phyloP scores from a whole-genome alignment of 192 early-diverging fungal species.

The Polychytrium aggregatum region DNA sequence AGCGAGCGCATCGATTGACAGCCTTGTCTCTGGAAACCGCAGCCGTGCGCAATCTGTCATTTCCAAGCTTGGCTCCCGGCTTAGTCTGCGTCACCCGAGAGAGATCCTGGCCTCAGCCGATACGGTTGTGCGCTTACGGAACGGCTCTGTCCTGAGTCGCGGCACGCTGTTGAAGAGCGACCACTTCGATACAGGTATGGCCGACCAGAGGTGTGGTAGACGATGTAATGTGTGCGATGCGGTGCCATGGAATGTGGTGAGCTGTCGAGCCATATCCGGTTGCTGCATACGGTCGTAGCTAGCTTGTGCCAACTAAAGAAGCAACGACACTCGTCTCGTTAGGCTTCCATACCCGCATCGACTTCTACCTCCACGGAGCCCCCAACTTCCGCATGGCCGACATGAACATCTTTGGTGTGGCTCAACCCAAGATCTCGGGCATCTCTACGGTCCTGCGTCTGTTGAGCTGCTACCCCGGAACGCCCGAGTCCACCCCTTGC shows the following conservation, averaged over 20 bases:
- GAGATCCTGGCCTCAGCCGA: conserved; percentile 23
- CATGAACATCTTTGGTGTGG: conserved; percentile 49
- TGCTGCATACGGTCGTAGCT: too few species aligned
- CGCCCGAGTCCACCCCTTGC: neutral
- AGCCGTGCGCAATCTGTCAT: too few species aligned
- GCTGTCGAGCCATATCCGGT: too few species aligned
- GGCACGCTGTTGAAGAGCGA: conserved; percentile 48
- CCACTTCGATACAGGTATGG: conserved; percentile 32
- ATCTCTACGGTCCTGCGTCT: conserved; percentile 42
- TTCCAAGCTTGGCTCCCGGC: too few species aligned
- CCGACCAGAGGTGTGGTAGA: too few species aligned
- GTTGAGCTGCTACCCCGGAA: conserved; percentile 36
- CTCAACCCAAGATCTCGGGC: conserved; percentile 46
- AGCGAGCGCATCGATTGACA: too few species aligned
- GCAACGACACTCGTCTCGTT: neutral
- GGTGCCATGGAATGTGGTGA: neutral
- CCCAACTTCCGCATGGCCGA: conserved; percentile 54
- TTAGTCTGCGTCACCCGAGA: too few species aligned
- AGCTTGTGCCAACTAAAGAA: neutral
- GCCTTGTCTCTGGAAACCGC: too few species aligned
- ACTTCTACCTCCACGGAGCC: conserved; percentile 52
- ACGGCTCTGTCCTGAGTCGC: conserved; percentile 40
- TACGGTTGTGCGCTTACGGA: conserved; percentile 31
- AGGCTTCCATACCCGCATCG: conserved; percentile 25
- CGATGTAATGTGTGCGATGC: too few species aligned